Percentiles rank a stretch among this genome's conserved stretches.
Evolutionary conservation across 495 filamentous ascomycete genomes (phyloP).

Genomic region (Aspergillus ostianus): DNA sequence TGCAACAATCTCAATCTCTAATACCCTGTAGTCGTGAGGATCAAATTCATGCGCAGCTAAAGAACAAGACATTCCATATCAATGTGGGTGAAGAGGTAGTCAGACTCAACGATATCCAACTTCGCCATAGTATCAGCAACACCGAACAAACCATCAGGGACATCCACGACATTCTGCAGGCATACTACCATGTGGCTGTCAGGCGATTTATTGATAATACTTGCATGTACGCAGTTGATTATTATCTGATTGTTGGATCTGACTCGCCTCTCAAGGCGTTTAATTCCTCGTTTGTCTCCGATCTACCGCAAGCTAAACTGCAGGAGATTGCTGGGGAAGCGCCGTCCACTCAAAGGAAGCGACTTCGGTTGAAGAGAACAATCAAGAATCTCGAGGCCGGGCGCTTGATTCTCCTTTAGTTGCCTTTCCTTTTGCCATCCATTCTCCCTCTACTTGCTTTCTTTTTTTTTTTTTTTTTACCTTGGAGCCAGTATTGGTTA

Average conservation of each 20-base stretch:
- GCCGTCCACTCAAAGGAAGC: conserved; percentile 21
- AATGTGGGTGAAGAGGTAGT: conserved; percentile 11
- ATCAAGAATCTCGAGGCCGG: conserved; percentile 42
- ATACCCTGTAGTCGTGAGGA: neutral
- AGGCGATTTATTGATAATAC: conserved; percentile 58
- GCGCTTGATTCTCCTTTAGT: conserved; percentile 27
- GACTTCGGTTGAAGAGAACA: conserved; percentile 36
- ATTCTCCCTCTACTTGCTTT: too few relatives aligned
- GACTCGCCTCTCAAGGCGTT: conserved; percentile 34
- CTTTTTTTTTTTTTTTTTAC: too few relatives aligned
- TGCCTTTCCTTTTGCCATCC: too few relatives aligned
- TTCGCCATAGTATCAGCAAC: conserved; percentile 40
- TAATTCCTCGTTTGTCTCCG: conserved; percentile 34
- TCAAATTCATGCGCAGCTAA: neutral
- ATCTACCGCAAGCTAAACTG: conserved; percentile 35
- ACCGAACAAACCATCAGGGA: conserved; percentile 43
- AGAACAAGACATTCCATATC: neutral
- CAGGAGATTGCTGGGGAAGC: conserved; percentile 50
- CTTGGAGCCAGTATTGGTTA: too few relatives aligned
- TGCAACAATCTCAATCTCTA: too few relatives aligned
- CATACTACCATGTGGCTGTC: conserved; percentile 60
- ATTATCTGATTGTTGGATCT: conserved; percentile 35
- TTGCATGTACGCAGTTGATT: conserved; percentile 41
- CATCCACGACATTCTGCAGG: conserved; percentile 56
- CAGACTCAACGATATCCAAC: conserved; percentile 18